These are phyloP conservation scores for Teratosphaeria zuluensis DNA, from an alignment of 2,329 filamentous ascomycete species.

Conservation along the genomic window DNA sequence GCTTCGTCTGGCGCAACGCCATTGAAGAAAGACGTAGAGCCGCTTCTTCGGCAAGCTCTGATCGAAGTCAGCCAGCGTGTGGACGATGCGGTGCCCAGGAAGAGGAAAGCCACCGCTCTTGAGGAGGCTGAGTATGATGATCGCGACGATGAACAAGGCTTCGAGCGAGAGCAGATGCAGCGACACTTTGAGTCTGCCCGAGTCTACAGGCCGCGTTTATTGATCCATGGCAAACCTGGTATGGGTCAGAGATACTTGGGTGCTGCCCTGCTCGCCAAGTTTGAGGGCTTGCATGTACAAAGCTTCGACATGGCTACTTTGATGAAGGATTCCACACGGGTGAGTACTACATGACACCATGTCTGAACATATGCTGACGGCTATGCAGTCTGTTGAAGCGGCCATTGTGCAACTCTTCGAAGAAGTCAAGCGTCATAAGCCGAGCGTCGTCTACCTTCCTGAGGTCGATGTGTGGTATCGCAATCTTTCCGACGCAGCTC, in stretches of 20 bases:
- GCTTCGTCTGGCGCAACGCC: conserved; percentile 75
- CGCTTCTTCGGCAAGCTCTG: conserved; percentile 67
- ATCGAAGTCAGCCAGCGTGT: conserved; percentile 52
- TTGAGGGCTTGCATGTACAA: conserved; percentile 90
- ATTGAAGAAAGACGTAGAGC: conserved; percentile 69
- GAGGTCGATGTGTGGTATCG: conserved; percentile 81
- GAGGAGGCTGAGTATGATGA: conserved; percentile 93
- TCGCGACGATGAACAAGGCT: conserved; percentile 72
- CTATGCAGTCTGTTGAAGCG: conserved; percentile 58
- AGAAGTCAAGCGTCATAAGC: conserved; percentile 88
- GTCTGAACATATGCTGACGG: conserved; percentile 6
- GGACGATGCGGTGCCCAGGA: conserved; percentile 69
- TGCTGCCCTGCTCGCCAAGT: conserved; percentile 74
- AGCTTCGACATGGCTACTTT: conserved; percentile 86
- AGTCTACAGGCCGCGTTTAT: conserved; percentile 76
- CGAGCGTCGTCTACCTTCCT: conserved; percentile 90
- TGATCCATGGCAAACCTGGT: conserved; percentile 71
- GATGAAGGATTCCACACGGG: conserved; percentile 69
- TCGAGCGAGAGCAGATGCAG: conserved; percentile 68
- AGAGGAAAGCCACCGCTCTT: conserved; percentile 77
- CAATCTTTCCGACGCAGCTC: conserved; percentile 52
- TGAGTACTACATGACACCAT: conserved; percentile 11
- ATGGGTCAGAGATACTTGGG: conserved; percentile 93
- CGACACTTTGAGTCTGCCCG: conserved; percentile 70
- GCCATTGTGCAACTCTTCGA: conserved; percentile 84